Evolutionary conservation across 2,329 filamentous ascomycete genomes (phyloP).

Genomic region (Coleophoma crateriformis): DNA sequence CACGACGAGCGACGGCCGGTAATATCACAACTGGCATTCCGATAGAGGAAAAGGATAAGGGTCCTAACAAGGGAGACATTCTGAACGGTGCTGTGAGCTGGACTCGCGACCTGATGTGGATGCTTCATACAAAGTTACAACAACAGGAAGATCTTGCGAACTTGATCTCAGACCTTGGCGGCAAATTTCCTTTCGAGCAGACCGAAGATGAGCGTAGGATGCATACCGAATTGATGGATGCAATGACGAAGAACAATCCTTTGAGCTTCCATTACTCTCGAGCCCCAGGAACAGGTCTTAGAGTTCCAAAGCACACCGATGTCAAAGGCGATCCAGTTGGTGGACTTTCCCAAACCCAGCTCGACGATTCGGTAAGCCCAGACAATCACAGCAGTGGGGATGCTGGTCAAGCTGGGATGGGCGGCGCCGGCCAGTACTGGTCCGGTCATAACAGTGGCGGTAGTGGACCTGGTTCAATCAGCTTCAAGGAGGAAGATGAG

Average conservation of each 20-base stretch:
- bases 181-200: slow-evolving; percentile 72
- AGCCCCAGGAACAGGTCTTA: slow-evolving; percentile 74
- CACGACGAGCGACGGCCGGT: slow-evolving; percentile 68
- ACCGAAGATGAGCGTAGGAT: slow-evolving; percentile 93
- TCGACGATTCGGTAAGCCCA: slow-evolving; percentile 47
- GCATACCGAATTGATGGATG: slow-evolving; percentile 86
- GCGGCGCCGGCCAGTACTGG: slow-evolving; percentile 48
- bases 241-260: slow-evolving; percentile 74
- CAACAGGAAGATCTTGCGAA: slow-evolving; percentile 84
- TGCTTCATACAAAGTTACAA: slow-evolving; percentile 81
- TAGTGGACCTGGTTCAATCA: slow-evolving; percentile 59
- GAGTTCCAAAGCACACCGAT: slow-evolving; percentile 91
- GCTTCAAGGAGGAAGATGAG: slow-evolving; percentile 94
- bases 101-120: slow-evolving; percentile 98
- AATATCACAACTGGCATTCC: slow-evolving; percentile 92
- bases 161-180: slow-evolving; percentile 65
- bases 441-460: slow-evolving; percentile 67
- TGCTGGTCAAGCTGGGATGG: slow-evolving; percentile 20
- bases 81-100: slow-evolving; percentile 95
- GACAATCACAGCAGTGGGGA: slow-evolving; percentile 27
- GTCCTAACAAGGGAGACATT: slow-evolving; percentile 97
- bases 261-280: slow-evolving; percentile 77
- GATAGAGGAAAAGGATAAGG: slow-evolving; percentile 96
- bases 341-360: slow-evolving; percentile 31
- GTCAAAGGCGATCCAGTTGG: slow-evolving; percentile 74